Base-by-base conservation (phyloP, 371 early-diverging fungal genomes). In the Mucor velutinosus region DNA sequence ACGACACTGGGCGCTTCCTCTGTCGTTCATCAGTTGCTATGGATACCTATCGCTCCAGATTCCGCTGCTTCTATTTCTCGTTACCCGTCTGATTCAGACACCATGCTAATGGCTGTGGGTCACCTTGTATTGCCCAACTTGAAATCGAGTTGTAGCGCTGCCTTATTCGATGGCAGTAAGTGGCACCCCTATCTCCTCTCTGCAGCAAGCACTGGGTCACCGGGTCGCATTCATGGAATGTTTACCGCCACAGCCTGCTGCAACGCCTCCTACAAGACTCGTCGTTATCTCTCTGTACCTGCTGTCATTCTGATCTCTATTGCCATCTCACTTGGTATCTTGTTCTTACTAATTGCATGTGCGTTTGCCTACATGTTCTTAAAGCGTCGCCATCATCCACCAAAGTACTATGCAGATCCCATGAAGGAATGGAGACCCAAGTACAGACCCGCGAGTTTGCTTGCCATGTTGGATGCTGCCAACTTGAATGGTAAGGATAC, bases 251-350 rank as follows among this genome's bases (percentile, higher is more conserved):
- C 70, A 0, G 58, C 43, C 4, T 79, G 76, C 32, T 78, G 78
- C 39, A 78, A 72, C 14, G 68, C 64, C 5, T 64, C 43, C 23
- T 41, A 37, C 14, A 10, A 25, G 10, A 57, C n/a, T 4, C 67
- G 58, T 27, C 57, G 32, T 17, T 78, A 78, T 61, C 67, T 87
- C 17, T 81, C 92, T 3, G 71, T 88, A 0, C 87, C 89, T 7
- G 81, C 89, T 30, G 90, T 93, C 4, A 86, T 93, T 41, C 73
- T 93, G 17, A 88, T 93, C 45, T 88, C 94, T 15, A 78, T 90
- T 32, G 92, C 88, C 19, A 87, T 91, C 33, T 90, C 94, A 4
- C 78, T 92, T 19, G 89, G 82, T 6, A 72, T 93, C 10, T 82
- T 91, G 14, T 85, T 90, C 68, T 65, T 89, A 5, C 80, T 91